These are phyloP conservation scores for Clavaria fumosa DNA, from an alignment of 768 basidiomycete genomes.

Conservation along the genomic window DNA sequence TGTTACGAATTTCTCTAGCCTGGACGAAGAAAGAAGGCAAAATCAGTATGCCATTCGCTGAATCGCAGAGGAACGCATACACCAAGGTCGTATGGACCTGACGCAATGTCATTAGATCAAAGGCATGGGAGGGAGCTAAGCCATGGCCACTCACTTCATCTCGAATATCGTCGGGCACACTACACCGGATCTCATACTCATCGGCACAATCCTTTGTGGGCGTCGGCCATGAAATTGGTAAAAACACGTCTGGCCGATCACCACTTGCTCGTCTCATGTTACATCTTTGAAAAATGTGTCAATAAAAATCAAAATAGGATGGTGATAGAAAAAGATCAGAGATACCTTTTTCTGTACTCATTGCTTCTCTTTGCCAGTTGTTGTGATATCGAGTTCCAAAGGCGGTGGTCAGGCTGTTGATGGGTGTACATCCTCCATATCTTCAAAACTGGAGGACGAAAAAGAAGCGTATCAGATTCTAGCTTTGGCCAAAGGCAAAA, in stretches of 20 bases:
- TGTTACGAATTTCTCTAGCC: conserved; percentile 31
- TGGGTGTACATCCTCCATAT: conserved; percentile 27
- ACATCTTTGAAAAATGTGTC: conserved; percentile 25
- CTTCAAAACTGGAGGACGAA: conserved; percentile 22
- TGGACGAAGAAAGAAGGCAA: conserved; percentile 10
- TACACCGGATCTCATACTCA: too few relatives aligned
- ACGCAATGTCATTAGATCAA: too few relatives aligned
- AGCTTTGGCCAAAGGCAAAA: too few relatives aligned
- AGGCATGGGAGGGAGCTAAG: too few relatives aligned
- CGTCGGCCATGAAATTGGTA: too few relatives aligned
- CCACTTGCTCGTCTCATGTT: conserved; percentile 23
- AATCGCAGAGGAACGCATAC: conserved; percentile 20
- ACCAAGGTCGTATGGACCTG: conserved; percentile 42
- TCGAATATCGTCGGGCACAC: too few relatives aligned
- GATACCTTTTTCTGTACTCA: conserved; percentile 38
- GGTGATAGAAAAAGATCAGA: background rate
- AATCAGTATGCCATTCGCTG: background rate
- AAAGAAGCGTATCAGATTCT: too few relatives aligned
- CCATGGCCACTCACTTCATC: too few relatives aligned
- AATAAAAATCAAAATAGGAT: conserved; percentile 1
- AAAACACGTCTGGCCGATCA: too few relatives aligned
- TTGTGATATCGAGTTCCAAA: conserved; percentile 25
- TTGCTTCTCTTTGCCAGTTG: conserved; percentile 26
- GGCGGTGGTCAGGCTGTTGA: conserved; percentile 22
- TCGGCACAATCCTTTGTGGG: too few relatives aligned